Evolutionary conservation across 2,329 filamentous ascomycete species (phyloP).

Genomic region (Sphaerulina musiva): DNA sequence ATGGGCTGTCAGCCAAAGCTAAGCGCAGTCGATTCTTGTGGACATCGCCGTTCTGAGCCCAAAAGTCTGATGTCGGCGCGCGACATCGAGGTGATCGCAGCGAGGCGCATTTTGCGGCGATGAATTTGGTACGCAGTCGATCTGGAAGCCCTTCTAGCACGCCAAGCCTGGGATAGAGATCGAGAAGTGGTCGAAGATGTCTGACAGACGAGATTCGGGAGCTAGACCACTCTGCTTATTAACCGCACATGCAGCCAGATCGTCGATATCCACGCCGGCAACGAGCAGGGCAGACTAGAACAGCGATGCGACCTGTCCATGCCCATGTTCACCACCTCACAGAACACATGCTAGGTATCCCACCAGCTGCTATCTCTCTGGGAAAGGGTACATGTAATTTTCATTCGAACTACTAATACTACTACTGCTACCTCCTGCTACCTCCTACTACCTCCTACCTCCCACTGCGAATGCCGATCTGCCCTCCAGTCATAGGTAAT

Average conservation of each 20-base stretch:
- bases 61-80: conserved; percentile 1
- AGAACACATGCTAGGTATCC: background rate
- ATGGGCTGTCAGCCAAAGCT: background rate
- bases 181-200: background rate
- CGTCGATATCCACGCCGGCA: background rate
- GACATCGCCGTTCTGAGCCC: conserved; percentile 4
- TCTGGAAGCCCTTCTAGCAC: background rate
- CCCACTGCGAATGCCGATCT: no score
- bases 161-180: background rate
- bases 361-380: no score
- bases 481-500: no score
- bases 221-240: background rate
- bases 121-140: background rate
- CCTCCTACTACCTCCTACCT: no score
- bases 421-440: no score
- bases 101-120: background rate
- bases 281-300: background rate
- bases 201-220: background rate
- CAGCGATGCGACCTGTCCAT: background rate
- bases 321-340: background rate
- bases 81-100: conserved; percentile 5
- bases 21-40: background rate
- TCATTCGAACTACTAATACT: no score
- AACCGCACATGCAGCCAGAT: background rate
- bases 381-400: no score